A percentile compares a stretch with the other conserved stretches of the same genome.
Conservation (phyloP, 192 early-diverging fungal species). For the Helicostylum pulchrum region DNA sequence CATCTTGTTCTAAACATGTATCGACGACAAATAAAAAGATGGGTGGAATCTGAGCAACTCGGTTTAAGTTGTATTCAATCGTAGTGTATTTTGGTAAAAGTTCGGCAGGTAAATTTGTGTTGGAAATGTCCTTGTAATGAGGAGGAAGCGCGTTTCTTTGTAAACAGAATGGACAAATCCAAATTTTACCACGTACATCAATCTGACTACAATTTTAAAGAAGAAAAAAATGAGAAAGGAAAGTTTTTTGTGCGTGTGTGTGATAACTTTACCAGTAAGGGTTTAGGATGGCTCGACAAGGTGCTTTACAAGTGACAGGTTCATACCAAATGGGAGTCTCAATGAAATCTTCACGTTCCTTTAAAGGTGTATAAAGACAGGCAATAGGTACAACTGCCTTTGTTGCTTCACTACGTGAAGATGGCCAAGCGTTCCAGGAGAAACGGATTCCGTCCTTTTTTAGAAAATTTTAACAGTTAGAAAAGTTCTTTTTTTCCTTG, state of each 20-base stretch:
- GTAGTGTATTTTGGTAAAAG: slow-evolving; percentile 89
- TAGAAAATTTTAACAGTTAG: not conserved
- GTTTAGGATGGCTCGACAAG: slow-evolving; percentile 94
- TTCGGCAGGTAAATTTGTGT: slow-evolving; percentile 89
- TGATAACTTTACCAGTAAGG: slow-evolving; percentile 81
- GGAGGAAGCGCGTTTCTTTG: slow-evolving; percentile 96
- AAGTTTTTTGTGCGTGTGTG: not conserved
- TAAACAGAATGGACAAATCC: slow-evolving; percentile 99
- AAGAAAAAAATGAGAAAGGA: not conserved
- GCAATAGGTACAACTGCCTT: slow-evolving; percentile 92
- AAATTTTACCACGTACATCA: slow-evolving; percentile 91
- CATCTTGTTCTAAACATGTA: slow-evolving; percentile 92
- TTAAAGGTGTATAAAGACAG: slow-evolving; percentile 90
- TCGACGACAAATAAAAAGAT: slow-evolving; percentile 97
- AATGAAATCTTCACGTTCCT: slow-evolving; percentile 81
- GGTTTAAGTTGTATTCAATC: slow-evolving; percentile 91
- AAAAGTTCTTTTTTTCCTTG: not conserved
- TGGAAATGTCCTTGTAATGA: slow-evolving; percentile 95
- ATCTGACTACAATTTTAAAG: slow-evolving; percentile 70
- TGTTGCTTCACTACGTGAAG: slow-evolving; percentile 91
- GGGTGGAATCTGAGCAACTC: slow-evolving; percentile 84
- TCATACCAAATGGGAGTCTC: slow-evolving; percentile 85
- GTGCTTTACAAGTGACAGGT: slow-evolving; percentile 95
- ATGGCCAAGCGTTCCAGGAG: slow-evolving; percentile 98
- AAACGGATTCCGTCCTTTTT: slow-evolving; percentile 83